Evolutionary conservation across 2,329 filamentous ascomycete genomes (phyloP), one percentile per base, ranked within the genome.

Genomic region (Xylariaceae sp.): DNA sequence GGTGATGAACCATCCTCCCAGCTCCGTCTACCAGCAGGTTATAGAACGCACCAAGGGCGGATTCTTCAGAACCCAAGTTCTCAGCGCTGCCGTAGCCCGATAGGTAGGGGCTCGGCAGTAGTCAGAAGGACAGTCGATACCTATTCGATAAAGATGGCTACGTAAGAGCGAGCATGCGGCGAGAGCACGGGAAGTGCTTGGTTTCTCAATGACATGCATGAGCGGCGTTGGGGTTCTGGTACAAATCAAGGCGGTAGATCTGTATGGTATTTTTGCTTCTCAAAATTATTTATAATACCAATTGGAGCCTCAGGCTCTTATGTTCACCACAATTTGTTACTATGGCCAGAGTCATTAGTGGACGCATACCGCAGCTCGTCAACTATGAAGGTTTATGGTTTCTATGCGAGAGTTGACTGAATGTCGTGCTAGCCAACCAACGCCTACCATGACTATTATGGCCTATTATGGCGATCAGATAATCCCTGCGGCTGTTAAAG

Each of bases 1-100:
- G 47, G 86, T 97, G 66, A 99, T 99, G 93, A 97, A 99, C 81
- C 94, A 99, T 78, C 94, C 93, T 45, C 93, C 94, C 59, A 94
- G 95, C 80, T 96, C 92, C 61, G 93, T 99, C 64, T 97, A 99
- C 78, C 93, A 97, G 79, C 93, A 99, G 77, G 94, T 99, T 69
- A 99, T 99, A 70, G 94, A 99, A 84, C 86, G 92, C 78, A 99
- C 94, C 55, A 97, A 97, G 85, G 94, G 94, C 61, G 92, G 91
- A 53, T 97, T 97, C 84, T 99, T 99, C 85, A 81, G 94, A 71
- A 99, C 94, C 61, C 94, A 97, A 73, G 94, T 99, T 45, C 81
- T 99, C 65, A 96, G 78, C 63, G 80, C 82, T n/a, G 82, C 82
- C 46, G 78, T 85, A 54, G 79, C 80, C 58, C 80, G 81, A 70